These are phyloP conservation scores for Kazachstania kunashirensis DNA, from an alignment of 805 yeast genomes.

Conservation along the genomic window DNA sequence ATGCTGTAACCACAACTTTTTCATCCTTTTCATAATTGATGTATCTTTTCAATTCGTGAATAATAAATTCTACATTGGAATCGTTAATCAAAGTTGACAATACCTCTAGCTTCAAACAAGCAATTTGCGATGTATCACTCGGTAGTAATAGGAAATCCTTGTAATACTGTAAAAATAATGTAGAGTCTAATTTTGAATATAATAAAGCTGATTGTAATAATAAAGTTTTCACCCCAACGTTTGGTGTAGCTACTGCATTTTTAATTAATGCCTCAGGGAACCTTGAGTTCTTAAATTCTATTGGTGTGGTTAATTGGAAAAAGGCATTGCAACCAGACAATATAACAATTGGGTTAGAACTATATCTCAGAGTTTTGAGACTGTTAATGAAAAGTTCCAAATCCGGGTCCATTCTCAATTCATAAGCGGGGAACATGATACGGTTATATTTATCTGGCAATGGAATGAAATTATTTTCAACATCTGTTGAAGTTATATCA, in stretches of 20 bases:
- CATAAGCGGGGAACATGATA: slow-evolving; percentile 33
- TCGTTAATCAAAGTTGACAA: slow-evolving; percentile 50
- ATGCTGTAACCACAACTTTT: slow-evolving; percentile 36
- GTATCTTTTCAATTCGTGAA: slow-evolving; percentile 56
- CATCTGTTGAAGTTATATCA: slow-evolving; percentile 25
- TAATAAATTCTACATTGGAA: slow-evolving; percentile 40
- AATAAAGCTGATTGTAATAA: slow-evolving; percentile 41
- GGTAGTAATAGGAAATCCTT: slow-evolving; percentile 49
- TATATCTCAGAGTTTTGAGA: slow-evolving; percentile 37
- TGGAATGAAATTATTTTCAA: slow-evolving; percentile 16
- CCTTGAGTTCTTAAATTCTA: slow-evolving; percentile 37
- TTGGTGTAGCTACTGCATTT: slow-evolving; percentile 29
- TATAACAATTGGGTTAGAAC: slow-evolving; percentile 50
- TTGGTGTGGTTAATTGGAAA: slow-evolving; percentile 49
- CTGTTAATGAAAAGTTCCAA: slow-evolving; percentile 43
- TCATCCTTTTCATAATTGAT: slow-evolving; percentile 26
- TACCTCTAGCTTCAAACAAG: slow-evolving; percentile 50
- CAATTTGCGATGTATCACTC: slow-evolving; percentile 35
- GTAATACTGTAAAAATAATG: slow-evolving; percentile 30
- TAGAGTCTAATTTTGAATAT: slow-evolving; percentile 27
- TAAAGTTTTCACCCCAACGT: slow-evolving; percentile 27
- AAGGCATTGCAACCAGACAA: slow-evolving; percentile 51
- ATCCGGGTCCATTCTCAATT: slow-evolving; percentile 45
- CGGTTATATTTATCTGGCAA: slow-evolving; percentile 38
- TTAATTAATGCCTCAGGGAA: slow-evolving; percentile 45